These are phyloP conservation scores for Aureobasidium musti DNA, from an alignment of 2,329 filamentous ascomycete genomes.

Conservation along the genomic window DNA sequence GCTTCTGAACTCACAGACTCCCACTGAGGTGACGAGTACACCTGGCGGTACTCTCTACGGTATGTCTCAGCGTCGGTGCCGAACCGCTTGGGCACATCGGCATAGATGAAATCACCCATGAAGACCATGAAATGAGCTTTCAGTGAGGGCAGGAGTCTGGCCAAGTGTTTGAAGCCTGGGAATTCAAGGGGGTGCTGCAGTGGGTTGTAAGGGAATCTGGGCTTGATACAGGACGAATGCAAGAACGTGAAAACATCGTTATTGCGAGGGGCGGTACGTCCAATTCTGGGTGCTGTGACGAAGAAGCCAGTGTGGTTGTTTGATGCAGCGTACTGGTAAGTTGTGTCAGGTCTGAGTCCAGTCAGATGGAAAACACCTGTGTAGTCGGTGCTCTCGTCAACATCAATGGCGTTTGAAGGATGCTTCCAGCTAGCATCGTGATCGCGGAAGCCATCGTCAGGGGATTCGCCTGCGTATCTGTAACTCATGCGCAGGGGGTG, in stretches of 20 bases:
- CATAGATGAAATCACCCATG: constrained; percentile 85
- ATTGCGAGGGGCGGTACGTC: constrained; percentile 56
- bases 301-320: constrained; percentile 87
- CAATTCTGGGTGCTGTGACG: constrained; percentile 70
- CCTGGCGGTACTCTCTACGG: constrained; percentile 85
- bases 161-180: constrained; percentile 75
- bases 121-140: constrained; percentile 72
- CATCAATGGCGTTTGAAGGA: constrained; percentile 64
- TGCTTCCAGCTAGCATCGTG: constrained; percentile 67
- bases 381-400: constrained; percentile 78
- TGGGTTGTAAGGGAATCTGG: constrained; percentile 84
- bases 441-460: constrained; percentile 55
- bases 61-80: constrained; percentile 74
- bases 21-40: constrained; percentile 97
- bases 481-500: constrained; percentile 75
- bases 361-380: constrained; percentile 70
- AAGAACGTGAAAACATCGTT: constrained; percentile 79
- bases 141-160: constrained; percentile 69
- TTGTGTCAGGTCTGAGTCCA: constrained; percentile 67
- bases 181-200: constrained; percentile 81
- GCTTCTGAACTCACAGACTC: constrained; percentile 39
- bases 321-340: constrained; percentile 81
- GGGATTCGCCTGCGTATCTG: constrained; percentile 43
- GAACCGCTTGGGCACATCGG: constrained; percentile 81
- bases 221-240: constrained; percentile 89